Conservation (phyloP, 495 filamentous ascomycete genomes). For the Xylona heveae region DNA sequence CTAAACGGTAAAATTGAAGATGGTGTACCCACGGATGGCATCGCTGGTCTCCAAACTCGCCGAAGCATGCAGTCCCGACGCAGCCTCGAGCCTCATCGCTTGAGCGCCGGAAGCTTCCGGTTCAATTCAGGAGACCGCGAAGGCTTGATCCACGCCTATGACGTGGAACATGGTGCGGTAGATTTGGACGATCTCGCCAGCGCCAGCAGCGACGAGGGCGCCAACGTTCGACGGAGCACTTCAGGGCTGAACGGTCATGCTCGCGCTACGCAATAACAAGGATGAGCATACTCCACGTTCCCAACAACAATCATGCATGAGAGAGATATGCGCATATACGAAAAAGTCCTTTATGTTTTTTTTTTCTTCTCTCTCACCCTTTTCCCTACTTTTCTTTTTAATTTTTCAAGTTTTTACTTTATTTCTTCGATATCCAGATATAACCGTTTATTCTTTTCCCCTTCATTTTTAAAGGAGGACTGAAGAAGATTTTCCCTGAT, state of each 20-base stretch:
- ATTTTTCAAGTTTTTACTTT: background rate
- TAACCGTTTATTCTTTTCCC: too few species aligned
- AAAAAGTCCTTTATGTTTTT: conserved; percentile 5
- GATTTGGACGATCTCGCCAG: conserved; percentile 49
- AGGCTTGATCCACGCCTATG: conserved; percentile 65
- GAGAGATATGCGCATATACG: too few species aligned
- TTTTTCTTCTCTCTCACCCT: background rate
- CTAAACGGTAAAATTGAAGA: conserved; percentile 47
- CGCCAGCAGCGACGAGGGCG: conserved; percentile 36
- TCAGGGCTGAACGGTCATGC: too few species aligned
- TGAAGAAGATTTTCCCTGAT: too few species aligned
- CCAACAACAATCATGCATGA: too few species aligned
- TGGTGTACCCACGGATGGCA: conserved; percentile 72
- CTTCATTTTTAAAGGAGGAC: too few species aligned
- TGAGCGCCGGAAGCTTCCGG: conserved; percentile 34
- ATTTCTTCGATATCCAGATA: too few species aligned
- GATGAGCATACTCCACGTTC: too few species aligned
- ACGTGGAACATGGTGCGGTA: conserved; percentile 47
- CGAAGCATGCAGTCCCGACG: conserved; percentile 80
- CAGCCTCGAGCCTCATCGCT: conserved; percentile 32
- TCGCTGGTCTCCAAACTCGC: conserved; percentile 73
- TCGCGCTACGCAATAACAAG: too few species aligned
- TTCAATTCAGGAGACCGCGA: conserved; percentile 39
- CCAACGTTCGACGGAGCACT: conserved; percentile 1
- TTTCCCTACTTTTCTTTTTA: background rate